These are phyloP conservation scores for Balamuthia mandrillaris DNA, from an alignment of 208 protist species.

Conservation along the genomic window DNA sequence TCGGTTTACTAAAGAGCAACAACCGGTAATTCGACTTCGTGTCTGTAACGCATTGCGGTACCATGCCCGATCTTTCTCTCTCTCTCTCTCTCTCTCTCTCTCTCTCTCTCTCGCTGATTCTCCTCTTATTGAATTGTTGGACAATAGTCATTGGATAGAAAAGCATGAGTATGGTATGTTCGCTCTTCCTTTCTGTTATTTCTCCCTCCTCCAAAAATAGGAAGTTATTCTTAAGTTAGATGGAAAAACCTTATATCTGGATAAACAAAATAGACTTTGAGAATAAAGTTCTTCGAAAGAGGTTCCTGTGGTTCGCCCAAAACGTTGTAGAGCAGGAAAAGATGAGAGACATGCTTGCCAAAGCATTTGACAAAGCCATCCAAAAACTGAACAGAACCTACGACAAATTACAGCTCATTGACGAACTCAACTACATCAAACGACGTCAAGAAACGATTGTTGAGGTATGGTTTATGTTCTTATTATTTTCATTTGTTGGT, in stretches of 20 bases:
- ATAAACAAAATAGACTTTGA: no score
- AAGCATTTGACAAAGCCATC: not conserved
- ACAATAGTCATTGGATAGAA: not conserved
- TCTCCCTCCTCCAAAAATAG: no score
- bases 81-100: not conserved
- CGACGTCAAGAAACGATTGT: not conserved
- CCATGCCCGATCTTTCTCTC: not conserved
- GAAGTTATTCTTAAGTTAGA: no score
- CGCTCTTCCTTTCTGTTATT: no score
- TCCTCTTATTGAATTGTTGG: not conserved
- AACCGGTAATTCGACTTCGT: not conserved
- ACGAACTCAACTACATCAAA: not conserved
- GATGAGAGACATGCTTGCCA: not conserved
- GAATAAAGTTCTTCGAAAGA: not conserved
- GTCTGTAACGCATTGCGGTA: not conserved
- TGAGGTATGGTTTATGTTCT: no score
- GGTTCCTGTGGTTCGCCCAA: not conserved
- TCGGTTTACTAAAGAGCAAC: not conserved
- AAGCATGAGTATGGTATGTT: constrained; percentile 23
- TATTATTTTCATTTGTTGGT: no score
- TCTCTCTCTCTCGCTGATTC: not conserved
- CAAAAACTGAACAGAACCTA: not conserved
- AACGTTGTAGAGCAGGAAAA: constrained; percentile 20
- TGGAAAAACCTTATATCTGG: no score
- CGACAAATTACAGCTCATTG: not conserved